Evolutionary conservation across 164 flowering plant species (phyloP).

Genomic region (grape (Vitis vinifera)): ASM3070453v1 NC_081821.1:6067001-6067500

Average conservation of each 20-base stretch:
- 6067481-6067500: conserved; percentile 8
- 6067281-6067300: conserved; percentile 12
- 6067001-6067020: conserved; percentile 73
- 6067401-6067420: conserved; percentile 8
- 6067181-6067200: conserved; percentile 24
- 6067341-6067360: conserved; percentile 16
- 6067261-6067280: conserved; percentile 18
- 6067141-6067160: conserved; percentile 19
- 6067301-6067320: conserved; percentile 13
- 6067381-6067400: conserved; percentile 6
- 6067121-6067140: conserved; percentile 20
- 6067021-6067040: conserved; percentile 79
- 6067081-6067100: conserved; percentile 36
- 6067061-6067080: conserved; percentile 37
- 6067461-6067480: conserved; percentile 1
- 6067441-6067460: conserved; percentile 9
- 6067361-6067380: conserved; percentile 14
- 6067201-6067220: conserved; percentile 14
- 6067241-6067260: conserved; percentile 16
- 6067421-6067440: conserved; percentile 10
- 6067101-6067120: conserved; percentile 28
- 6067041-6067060: conserved; percentile 53
- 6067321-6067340: conserved; percentile 25
- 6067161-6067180: conserved; percentile 2
- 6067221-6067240: conserved; percentile 15